A percentile compares a stretch with the other conserved stretches of the same genome.
These are phyloP conservation scores for Saxophila tyrrhenica DNA, from an alignment of 495 filamentous ascomycete species.

Conservation along the genomic window DNA sequence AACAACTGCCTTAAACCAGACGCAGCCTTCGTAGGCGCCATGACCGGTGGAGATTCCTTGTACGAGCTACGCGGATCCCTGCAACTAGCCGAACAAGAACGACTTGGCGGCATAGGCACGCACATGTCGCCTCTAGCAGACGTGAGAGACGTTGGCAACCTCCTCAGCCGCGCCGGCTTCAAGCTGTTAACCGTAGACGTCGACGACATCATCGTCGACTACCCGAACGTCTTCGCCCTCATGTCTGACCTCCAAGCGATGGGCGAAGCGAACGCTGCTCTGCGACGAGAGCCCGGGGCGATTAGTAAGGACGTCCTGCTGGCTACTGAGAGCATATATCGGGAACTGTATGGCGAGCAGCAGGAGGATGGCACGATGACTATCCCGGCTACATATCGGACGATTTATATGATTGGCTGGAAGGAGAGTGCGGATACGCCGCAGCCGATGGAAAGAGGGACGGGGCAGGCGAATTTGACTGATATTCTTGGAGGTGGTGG, in stretches of 20 bases:
- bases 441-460: slow-evolving; percentile 71
- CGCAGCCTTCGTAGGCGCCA: slow-evolving; percentile 82
- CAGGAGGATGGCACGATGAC: slow-evolving; percentile 52
- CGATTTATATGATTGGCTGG: slow-evolving; percentile 99
- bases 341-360: slow-evolving; percentile 64
- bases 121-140: slow-evolving; percentile 86
- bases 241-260: slow-evolving; percentile 92
- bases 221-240: slow-evolving; percentile 79
- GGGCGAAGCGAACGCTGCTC: slow-evolving; percentile 23
- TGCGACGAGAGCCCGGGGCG: slow-evolving; percentile 30
- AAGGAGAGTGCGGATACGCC: slow-evolving; percentile 69
- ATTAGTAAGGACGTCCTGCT: slow-evolving; percentile 74
- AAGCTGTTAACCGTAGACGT: slow-evolving; percentile 94
- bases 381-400: slow-evolving; percentile 72
- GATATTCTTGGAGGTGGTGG: slow-evolving; percentile 21
- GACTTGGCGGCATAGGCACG: slow-evolving; percentile 75
- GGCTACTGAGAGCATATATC: slow-evolving; percentile 82
- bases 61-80: slow-evolving; percentile 90
- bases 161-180: slow-evolving; percentile 80
- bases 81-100: slow-evolving; percentile 83
- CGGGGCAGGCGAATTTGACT: slow-evolving; percentile 18
- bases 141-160: slow-evolving; percentile 77
- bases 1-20: slow-evolving; percentile 82
- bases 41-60: slow-evolving; percentile 90
- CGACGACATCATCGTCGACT: slow-evolving; percentile 93